Evolutionary conservation across 2,329 filamentous ascomycete species (phyloP).

Genomic region (Lachnellula hyalina): DNA sequence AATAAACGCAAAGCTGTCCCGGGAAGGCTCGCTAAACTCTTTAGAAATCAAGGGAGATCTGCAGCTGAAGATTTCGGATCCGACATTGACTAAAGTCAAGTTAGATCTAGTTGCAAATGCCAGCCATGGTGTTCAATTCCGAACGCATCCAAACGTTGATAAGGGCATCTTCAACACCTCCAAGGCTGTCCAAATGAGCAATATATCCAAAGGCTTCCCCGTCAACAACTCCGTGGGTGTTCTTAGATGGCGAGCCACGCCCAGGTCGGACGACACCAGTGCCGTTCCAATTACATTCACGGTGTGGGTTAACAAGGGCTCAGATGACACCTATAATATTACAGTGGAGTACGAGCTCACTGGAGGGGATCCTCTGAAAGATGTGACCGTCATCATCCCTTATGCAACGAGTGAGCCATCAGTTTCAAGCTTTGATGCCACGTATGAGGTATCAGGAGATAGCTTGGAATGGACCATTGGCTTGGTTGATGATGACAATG

Average conservation of each 20-base stretch:
- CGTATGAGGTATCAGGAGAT: slow-evolving; percentile 90
- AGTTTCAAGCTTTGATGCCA: slow-evolving; percentile 88
- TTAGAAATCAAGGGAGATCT: slow-evolving; percentile 90
- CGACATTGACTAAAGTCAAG: slow-evolving; percentile 86
- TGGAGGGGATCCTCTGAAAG: slow-evolving; percentile 69
- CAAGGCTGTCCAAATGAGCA: slow-evolving; percentile 85
- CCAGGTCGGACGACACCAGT: slow-evolving; percentile 72
- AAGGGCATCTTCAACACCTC: slow-evolving; percentile 77
- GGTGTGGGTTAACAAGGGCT: slow-evolving; percentile 92
- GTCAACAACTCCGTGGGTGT: slow-evolving; percentile 92
- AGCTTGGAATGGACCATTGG: slow-evolving; percentile 93
- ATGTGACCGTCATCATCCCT: slow-evolving; percentile 84
- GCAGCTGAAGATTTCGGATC: slow-evolving; percentile 83
- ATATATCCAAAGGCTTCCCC: slow-evolving; percentile 82
- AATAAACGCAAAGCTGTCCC: slow-evolving; percentile 83
- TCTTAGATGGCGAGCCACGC: slow-evolving; percentile 83
- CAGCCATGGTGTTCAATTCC: slow-evolving; percentile 82
- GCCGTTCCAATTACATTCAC: slow-evolving; percentile 92
- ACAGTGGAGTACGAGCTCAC: slow-evolving; percentile 95
- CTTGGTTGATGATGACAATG: slow-evolving; percentile 73
- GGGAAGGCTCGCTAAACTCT: slow-evolving; percentile 81
- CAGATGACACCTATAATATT: slow-evolving; percentile 74
- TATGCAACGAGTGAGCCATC: slow-evolving; percentile 80
- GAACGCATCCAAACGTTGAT: slow-evolving; percentile 95
- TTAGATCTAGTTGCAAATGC: slow-evolving; percentile 71